phyloP scores from a whole-genome alignment of 305 asterid genomes.

The Stenogyne calaminthoides region DNA sequence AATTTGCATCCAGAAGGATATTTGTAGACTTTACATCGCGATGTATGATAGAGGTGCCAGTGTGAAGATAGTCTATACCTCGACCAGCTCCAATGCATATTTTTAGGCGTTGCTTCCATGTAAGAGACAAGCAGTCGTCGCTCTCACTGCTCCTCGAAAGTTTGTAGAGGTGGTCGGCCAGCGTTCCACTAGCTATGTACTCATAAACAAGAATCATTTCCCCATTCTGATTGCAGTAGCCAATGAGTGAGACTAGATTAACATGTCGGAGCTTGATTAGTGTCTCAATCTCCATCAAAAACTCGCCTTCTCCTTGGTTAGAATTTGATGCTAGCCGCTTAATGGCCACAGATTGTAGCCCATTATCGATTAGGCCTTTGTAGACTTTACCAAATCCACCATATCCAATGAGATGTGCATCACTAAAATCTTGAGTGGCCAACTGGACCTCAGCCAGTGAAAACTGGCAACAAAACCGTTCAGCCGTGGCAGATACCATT shows the following conservation, averaged over 20 bases:
- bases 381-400: constrained; percentile 8
- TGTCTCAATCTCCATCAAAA: constrained; percentile 5
- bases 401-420: neutral
- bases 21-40: constrained; percentile 54
- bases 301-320: neutral
- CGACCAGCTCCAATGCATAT: constrained; percentile 58
- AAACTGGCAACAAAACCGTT: neutral
- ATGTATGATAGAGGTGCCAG: constrained; percentile 44
- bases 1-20: constrained; percentile 44
- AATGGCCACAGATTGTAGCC: neutral
- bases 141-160: neutral
- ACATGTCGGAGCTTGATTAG: neutral
- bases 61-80: constrained; percentile 57
- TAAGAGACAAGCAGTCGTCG: constrained; percentile 9
- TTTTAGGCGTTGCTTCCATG: constrained; percentile 47
- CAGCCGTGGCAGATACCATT: neutral
- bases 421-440: neutral
- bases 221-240: neutral
- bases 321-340: neutral
- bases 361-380: neutral
- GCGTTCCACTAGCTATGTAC: neutral
- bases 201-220: constrained; percentile 20
- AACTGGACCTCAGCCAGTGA: neutral
- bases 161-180: neutral
- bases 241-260: constrained; percentile 2